Evolutionary conservation across 2,329 filamentous ascomycete species (phyloP).

Genomic region (Hymenoscyphus albidus): DNA sequence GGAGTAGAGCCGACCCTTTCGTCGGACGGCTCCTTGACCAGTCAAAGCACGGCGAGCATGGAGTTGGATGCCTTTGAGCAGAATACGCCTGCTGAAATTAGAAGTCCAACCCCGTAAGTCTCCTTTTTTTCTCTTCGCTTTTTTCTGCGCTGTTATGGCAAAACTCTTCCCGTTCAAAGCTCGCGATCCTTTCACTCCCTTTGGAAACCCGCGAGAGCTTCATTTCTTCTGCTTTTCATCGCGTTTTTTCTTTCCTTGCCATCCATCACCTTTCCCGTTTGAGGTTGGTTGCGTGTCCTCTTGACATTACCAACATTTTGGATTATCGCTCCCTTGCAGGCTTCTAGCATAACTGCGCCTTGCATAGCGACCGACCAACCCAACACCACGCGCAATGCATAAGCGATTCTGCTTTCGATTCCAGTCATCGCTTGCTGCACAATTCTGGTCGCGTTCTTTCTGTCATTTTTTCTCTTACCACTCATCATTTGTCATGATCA

Average conservation of each 20-base stretch:
- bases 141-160: neutral
- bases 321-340: conserved; percentile 11
- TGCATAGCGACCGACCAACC: conserved; percentile 19
- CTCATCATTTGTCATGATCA: conserved; percentile 12
- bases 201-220: neutral
- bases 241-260: neutral
- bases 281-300: conserved; percentile 13
- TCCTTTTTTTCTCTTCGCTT: conserved; percentile 5
- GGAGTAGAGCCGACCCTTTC: conserved; percentile 14
- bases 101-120: conserved; percentile 23
- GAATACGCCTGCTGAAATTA: conserved; percentile 20
- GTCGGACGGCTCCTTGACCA: conserved; percentile 28
- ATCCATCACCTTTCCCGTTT: neutral
- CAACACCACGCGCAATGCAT: conserved; percentile 22
- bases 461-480: conserved; percentile 8
- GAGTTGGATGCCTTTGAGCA: conserved; percentile 26
- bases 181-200: conserved; percentile 2
- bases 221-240: conserved; percentile 5
- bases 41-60: conserved; percentile 27
- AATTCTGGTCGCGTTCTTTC: conserved; percentile 12
- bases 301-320: conserved; percentile 8
- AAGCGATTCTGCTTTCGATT: conserved; percentile 21
- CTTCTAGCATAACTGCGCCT: conserved; percentile 16
- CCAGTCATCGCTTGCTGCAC: conserved; percentile 14
- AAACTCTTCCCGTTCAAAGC: neutral